Evolutionary conservation across 1,284 basidiomycete genomes (phyloP).

Genomic region (Ustanciosporium gigantosporum): DNA sequence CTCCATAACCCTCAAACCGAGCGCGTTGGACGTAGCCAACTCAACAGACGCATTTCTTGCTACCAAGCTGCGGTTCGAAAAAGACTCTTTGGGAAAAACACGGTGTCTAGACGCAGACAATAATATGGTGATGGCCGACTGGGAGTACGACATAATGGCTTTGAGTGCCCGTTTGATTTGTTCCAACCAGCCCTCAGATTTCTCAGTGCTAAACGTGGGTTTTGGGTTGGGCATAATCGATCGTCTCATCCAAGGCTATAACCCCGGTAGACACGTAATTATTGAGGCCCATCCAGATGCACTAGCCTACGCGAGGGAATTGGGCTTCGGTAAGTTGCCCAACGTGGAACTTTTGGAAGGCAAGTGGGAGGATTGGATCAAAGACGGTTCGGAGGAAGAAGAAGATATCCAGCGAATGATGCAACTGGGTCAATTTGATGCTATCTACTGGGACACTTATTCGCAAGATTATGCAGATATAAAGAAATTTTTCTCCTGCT

Average conservation of each 20-base stretch:
- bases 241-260: slow-evolving; percentile 73
- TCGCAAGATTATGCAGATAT: slow-evolving; percentile 82
- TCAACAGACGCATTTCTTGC: slow-evolving; percentile 77
- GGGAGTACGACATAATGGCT: slow-evolving; percentile 60
- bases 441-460: slow-evolving; percentile 93
- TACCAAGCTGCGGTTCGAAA: slow-evolving; percentile 72
- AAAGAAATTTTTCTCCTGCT: slow-evolving; percentile 77
- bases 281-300: slow-evolving; percentile 95
- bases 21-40: slow-evolving; percentile 37
- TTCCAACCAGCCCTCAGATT: slow-evolving; percentile 60
- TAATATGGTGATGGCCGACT: slow-evolving; percentile 72
- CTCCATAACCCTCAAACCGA: slow-evolving; percentile 62
- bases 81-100: slow-evolving; percentile 71
- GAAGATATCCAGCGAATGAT: slow-evolving; percentile 74
- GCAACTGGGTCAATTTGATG: slow-evolving; percentile 73
- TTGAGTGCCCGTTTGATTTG: slow-evolving; percentile 46
- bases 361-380: slow-evolving; percentile 70
- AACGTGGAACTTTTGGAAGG: slow-evolving; percentile 54
- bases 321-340: slow-evolving; percentile 45
- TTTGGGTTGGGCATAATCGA: slow-evolving; percentile 96
- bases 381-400: slow-evolving; percentile 77
- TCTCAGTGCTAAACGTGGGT: slow-evolving; percentile 84
- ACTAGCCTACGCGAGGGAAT: slow-evolving; percentile 72
- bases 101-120: slow-evolving; percentile 73
- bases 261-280: slow-evolving; percentile 79